Conservation (phyloP, 805 yeast genomes). For the Zygoascus ofunaensis region DNA sequence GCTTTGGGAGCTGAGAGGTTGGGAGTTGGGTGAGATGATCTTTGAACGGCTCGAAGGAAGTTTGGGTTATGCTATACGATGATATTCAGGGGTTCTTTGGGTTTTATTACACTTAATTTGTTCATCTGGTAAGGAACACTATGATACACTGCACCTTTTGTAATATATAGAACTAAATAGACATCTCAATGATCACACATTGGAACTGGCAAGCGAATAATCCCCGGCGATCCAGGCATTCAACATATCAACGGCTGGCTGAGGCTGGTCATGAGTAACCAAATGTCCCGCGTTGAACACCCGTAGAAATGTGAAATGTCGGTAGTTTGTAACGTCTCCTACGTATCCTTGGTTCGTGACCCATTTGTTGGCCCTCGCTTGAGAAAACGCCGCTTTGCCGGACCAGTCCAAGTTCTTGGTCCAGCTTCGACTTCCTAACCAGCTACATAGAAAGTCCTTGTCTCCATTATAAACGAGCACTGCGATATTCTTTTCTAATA, state of each 20-base stretch:
- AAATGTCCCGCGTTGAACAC: constrained; percentile 81
- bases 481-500: constrained; percentile 64
- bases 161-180: too few relatives aligned
- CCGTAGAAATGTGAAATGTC: constrained; percentile 67
- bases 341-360: constrained; percentile 27
- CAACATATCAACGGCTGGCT: neutral
- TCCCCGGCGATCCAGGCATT: constrained; percentile 1
- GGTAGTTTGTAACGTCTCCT: constrained; percentile 67
- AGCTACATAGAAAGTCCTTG: constrained; percentile 86
- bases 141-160: too few relatives aligned
- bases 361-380: constrained; percentile 33
- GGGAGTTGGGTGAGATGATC: too few relatives aligned
- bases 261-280: constrained; percentile 43
- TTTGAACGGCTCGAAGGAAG: too few relatives aligned
- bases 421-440: constrained; percentile 51
- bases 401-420: constrained; percentile 64
- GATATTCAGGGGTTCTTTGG: too few relatives aligned
- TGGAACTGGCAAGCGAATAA: too few relatives aligned
- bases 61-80: too few relatives aligned
- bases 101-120: too few relatives aligned
- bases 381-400: constrained; percentile 53
- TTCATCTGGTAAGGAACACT: too few relatives aligned
- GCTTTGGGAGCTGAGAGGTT: too few relatives aligned
- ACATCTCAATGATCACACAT: too few relatives aligned
- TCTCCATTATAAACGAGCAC: constrained; percentile 88